These are phyloP conservation scores for Candida easanensis DNA, from an alignment of 805 yeast genomes.

Conservation along the genomic window DNA sequence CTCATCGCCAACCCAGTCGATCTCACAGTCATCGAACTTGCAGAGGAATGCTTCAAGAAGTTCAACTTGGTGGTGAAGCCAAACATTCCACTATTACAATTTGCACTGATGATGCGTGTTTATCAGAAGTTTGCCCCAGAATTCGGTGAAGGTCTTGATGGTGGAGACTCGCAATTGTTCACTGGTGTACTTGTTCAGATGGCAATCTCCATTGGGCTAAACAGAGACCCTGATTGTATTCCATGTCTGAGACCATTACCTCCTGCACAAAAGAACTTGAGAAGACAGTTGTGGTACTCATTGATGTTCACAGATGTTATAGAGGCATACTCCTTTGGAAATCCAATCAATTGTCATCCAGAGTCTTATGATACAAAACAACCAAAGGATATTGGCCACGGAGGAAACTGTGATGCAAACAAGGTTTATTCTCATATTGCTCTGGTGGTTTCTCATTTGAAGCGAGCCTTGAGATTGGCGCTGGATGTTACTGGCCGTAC, in stretches of 20 bases:
- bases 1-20: conserved; percentile 4
- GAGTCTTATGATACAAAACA: conserved; percentile 8
- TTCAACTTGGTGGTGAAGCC: conserved; percentile 10
- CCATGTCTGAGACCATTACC: neutral
- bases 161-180: conserved; percentile 46
- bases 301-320: conserved; percentile 7
- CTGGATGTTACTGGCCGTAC: conserved; percentile 4
- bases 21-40: conserved; percentile 11
- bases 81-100: conserved; percentile 45
- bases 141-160: conserved; percentile 53
- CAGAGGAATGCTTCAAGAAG: conserved; percentile 15
- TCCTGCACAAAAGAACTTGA: conserved; percentile 1
- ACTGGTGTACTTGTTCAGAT: conserved; percentile 48
- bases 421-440: neutral
- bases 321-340: conserved; percentile 11
- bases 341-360: conserved; percentile 6
- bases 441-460: neutral
- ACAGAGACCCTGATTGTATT: conserved; percentile 49
- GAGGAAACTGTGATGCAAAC: neutral
- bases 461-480: neutral
- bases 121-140: conserved; percentile 51
- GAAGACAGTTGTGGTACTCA: conserved; percentile 11
- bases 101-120: conserved; percentile 44
- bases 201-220: conserved; percentile 51
- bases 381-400: conserved; percentile 1